Conservation (phyloP, 2,329 filamentous ascomycete genomes). For the Pseudogymnoascus sp. region DNA sequence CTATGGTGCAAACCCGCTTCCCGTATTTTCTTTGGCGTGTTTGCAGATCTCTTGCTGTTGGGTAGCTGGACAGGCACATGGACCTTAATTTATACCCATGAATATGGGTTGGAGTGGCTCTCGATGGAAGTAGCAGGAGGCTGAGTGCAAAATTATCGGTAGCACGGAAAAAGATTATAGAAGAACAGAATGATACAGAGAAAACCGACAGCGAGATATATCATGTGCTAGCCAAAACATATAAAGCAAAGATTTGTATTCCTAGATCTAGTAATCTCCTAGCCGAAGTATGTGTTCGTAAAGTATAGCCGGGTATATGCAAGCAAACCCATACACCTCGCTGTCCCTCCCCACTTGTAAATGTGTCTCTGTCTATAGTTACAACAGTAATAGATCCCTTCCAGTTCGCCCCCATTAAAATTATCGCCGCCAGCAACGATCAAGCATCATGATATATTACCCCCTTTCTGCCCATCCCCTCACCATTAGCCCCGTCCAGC, state of each 20-base stretch:
- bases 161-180: too few relatives aligned
- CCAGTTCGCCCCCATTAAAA: background rate
- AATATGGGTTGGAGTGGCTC: background rate
- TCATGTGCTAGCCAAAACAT: background rate
- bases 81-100: background rate
- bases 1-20: too few relatives aligned
- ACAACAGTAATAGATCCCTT: background rate
- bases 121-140: too few relatives aligned
- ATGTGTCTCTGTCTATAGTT: background rate
- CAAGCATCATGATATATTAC: background rate
- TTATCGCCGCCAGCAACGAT: background rate
- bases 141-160: too few relatives aligned
- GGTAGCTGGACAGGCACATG: background rate
- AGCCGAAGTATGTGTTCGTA: background rate
- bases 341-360: background rate
- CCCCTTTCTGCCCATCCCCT: background rate
- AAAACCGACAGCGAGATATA: background rate
- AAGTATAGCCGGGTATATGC: conserved; percentile 1
- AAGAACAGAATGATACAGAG: too few relatives aligned
- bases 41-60: background rate
- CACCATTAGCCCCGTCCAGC: too few relatives aligned
- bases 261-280: background rate
- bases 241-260: background rate
- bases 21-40: too few relatives aligned
- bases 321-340: background rate